These are phyloP conservation scores for Ustilago trichophora DNA, from an alignment of 1,284 basidiomycete genomes.

Conservation along the genomic window DNA sequence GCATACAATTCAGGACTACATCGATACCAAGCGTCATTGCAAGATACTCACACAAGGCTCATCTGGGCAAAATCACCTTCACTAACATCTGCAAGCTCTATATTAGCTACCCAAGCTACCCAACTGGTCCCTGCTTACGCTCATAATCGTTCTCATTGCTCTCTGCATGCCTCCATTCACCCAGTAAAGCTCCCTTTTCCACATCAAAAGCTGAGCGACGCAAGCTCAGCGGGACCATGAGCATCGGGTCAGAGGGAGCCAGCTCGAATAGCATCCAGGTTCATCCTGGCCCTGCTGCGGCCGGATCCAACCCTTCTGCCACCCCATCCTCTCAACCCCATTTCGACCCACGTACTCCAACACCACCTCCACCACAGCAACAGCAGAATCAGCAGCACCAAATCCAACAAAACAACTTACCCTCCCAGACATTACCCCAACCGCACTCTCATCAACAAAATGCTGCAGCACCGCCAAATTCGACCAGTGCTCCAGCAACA, in stretches of 20 bases:
- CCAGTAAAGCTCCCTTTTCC: constrained; percentile 7
- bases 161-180: constrained; percentile 20
- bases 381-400: constrained; percentile 23
- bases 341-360: constrained; percentile 6
- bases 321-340: constrained; percentile 1
- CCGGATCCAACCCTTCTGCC: constrained; percentile 31
- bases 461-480: constrained; percentile 1
- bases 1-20: too few species aligned
- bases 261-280: constrained; percentile 48
- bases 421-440: neutral
- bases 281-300: constrained; percentile 45
- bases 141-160: neutral
- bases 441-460: constrained; percentile 1
- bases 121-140: too few species aligned
- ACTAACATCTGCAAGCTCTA: too few species aligned
- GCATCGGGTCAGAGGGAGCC: constrained; percentile 32
- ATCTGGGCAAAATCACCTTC: too few species aligned
- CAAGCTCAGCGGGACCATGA: constrained; percentile 47
- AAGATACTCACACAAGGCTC: too few species aligned
- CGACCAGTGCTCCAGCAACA: too few species aligned
- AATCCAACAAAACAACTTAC: too few species aligned
- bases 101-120: too few species aligned
- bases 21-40: too few species aligned
- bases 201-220: constrained; percentile 27
- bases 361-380: constrained; percentile 22